These are phyloP conservation scores for Waltiozyma solani DNA, from an alignment of 1,139 yeast genomes.

Conservation along the genomic window DNA sequence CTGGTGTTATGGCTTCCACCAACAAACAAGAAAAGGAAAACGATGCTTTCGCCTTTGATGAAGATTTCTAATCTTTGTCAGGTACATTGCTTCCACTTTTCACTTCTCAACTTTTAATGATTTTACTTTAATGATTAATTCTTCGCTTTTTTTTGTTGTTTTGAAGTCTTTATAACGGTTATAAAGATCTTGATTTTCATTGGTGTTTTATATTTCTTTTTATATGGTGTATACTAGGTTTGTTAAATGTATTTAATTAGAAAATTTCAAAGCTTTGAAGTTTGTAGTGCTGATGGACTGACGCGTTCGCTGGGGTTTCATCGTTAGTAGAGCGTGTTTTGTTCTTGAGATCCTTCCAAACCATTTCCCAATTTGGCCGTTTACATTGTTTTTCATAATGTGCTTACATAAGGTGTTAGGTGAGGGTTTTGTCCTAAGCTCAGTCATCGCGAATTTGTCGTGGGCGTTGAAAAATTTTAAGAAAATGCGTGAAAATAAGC, in stretches of 20 bases:
- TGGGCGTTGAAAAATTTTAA: slow-evolving; percentile 1
- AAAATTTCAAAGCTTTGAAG: no score
- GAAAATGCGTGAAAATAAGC: not conserved
- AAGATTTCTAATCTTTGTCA: slow-evolving; percentile 30
- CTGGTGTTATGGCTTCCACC: slow-evolving; percentile 85
- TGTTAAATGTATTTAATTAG: no score
- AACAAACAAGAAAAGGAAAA: slow-evolving; percentile 26
- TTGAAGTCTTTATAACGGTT: not conserved
- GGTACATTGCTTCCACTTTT: no score
- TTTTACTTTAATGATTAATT: not conserved
- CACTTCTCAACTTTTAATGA: not conserved
- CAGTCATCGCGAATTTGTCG: not conserved
- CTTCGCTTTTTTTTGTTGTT: not conserved
- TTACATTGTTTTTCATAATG: no score
- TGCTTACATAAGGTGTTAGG: no score
- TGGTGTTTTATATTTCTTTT: not conserved
- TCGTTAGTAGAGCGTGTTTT: no score
- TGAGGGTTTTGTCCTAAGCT: no score
- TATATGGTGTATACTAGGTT: not conserved
- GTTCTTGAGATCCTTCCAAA: no score
- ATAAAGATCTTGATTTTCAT: not conserved
- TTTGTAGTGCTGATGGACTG: no score
- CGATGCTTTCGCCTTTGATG: slow-evolving; percentile 41
- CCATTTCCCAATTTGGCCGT: no score
- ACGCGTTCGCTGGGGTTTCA: no score